Base-by-base conservation (phyloP, 139 green algal genomes). In the Gonium pectorale region DNA sequence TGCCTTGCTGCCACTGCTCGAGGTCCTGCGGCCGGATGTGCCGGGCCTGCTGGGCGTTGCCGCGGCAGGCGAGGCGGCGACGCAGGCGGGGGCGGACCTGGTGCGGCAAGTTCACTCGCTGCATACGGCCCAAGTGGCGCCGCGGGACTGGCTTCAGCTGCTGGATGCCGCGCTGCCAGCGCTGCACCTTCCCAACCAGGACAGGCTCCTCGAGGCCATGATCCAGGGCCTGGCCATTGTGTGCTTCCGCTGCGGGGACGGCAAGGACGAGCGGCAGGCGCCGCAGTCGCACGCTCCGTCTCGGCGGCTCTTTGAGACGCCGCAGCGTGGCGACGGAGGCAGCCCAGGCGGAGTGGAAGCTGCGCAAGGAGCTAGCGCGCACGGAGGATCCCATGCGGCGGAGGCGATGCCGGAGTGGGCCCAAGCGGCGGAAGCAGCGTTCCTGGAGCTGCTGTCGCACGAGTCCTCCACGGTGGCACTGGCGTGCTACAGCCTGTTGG, bases 161-260 rank as follows among this genome's bases (percentile, higher is more conserved):
- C 63, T 92, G 44, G 8, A 43, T 27, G n/a, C 8, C 3, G 89
- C 86, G 21, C 43, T 90, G 54, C 80, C 85, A 5, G 83, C 84
- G 0, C 80, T 93, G 46, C 83, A 88, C 49, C 86, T 87, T n/a
- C 80, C 88, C 5, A 66, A 46, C 2, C 54, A 79, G 21, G 89
- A 89, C 35, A 5, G 52, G 46, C 46, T 92, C 38, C 31, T 90
- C 31, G 51, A 83, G 67, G 75, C 78, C 0, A 37, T 88, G 43
- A n/a, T 92, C 2, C 67, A 87, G 44, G 88, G 81, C 5, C 54
- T 89, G 35, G 85, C 85, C 37, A 41, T 79, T 22, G 69, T 78
- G 54, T 89, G 73, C 70, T n/a, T n/a, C n/a, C n/a, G 46, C 73
- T 41, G 8, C n/a, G 35, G 8, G 66, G 38, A 5, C 19, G 35